Evolutionary conservation across 2,329 filamentous ascomycete species (phyloP), one percentile per base, ranked within the genome.

Genomic region (Clonostachys chloroleuca): DNA sequence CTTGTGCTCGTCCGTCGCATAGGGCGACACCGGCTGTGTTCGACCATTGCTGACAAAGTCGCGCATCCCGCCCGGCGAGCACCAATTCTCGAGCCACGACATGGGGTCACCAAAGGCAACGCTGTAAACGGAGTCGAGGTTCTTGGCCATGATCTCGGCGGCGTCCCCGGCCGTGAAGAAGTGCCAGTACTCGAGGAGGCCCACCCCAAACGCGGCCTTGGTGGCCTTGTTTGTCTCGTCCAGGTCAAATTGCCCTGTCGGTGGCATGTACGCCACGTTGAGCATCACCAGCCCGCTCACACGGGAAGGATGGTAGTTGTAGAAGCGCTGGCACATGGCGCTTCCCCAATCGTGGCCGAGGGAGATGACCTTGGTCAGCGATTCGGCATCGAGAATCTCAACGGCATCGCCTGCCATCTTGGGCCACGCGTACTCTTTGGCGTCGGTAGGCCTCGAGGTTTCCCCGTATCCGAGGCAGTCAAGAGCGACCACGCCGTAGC

Each of bases 321-420:
- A 73, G 13, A 74, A 49, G 13, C 71, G 63, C 46, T 68, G 63
- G 1, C 67, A 64, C 12, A 69, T 50, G 8, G 47, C 50, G 14
- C 66, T 65, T 37, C 75, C 75, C 73, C 73, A 78, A 54, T 78
- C 74, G 50, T 77, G 74, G 40, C 73, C 75, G 34, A 76, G 59
- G 4, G 69, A 62, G 46, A 77, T 61, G 33, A 64, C 60, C 35
- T 58, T 57, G 42, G 54, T 40, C 17, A 69, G 50, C 3, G 57
- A 48, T 52, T 74, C 69, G 6, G 56, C 51, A 48, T 69, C 57
- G 12, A 75, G 56, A 6, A 75, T 69, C 17, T 72, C 66, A 4
- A 57, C 46, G 5, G 70, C 44, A 48, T 74, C 71, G 18, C 58
- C 54, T 3, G 63, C 52, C 54, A 70, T 61, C n/a, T 52, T 56